These are phyloP conservation scores for Metschnikowia gelsemii DNA, from an alignment of 805 yeast genomes.

Conservation along the genomic window DNA sequence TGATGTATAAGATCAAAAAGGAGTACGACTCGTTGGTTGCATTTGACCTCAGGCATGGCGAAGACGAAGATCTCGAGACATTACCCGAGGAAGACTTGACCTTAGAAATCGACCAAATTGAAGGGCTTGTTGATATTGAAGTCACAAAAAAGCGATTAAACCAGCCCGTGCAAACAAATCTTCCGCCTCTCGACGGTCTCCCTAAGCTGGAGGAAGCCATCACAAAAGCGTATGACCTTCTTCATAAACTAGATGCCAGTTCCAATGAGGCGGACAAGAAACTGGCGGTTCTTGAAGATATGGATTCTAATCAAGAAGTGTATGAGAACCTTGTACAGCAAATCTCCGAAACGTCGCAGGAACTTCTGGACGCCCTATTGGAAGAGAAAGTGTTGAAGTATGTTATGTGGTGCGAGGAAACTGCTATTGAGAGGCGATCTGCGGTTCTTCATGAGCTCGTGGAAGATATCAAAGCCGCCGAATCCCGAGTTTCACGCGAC, in stretches of 20 bases:
- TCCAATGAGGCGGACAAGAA: conserved; percentile 8
- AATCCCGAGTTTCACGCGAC: conserved; percentile 5
- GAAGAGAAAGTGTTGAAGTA: conserved; percentile 16
- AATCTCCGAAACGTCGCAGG: conserved; percentile 3
- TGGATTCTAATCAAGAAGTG: not conserved
- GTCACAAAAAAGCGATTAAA: too few species aligned
- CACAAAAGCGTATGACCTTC: conserved; percentile 17
- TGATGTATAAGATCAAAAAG: conserved; percentile 23
- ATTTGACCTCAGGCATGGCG: conserved; percentile 41
- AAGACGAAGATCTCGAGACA: conserved; percentile 21
- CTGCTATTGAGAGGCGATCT: conserved; percentile 21
- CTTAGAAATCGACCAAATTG: too few species aligned
- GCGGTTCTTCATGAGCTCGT: conserved; percentile 25
- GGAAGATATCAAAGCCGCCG: conserved; percentile 21
- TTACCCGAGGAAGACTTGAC: too few species aligned
- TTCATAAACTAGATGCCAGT: conserved; percentile 21
- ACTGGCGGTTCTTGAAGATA: conserved; percentile 5
- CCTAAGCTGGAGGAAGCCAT: conserved; percentile 20
- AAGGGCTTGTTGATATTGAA: too few species aligned
- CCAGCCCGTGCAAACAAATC: not conserved
- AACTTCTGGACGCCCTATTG: conserved; percentile 17
- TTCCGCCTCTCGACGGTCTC: conserved; percentile 8
- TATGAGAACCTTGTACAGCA: not conserved
- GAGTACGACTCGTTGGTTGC: conserved; percentile 39
- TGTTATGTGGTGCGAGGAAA: conserved; percentile 21